phyloP scores from a whole-genome alignment of 306 rosid species.

The Crataegus laevigata region DNA sequence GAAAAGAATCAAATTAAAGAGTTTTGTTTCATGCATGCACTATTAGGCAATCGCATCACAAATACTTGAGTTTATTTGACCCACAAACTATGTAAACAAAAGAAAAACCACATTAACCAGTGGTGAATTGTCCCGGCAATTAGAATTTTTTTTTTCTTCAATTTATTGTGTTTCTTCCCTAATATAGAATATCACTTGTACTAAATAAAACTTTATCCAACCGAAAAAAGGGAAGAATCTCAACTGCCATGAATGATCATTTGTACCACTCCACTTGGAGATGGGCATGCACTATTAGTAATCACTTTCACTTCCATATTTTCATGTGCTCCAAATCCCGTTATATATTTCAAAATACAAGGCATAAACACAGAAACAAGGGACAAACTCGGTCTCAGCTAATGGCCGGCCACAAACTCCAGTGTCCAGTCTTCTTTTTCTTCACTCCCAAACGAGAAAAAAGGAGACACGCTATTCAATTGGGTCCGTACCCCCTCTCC shows the following conservation, averaged over 20 bases:
- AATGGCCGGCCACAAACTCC: slow-evolving; percentile 14
- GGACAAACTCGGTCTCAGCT: slow-evolving; percentile 8
- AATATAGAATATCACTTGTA: no score
- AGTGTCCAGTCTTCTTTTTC: slow-evolving; percentile 12
- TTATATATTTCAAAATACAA: neutral
- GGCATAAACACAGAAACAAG: neutral
- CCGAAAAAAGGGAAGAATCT: neutral
- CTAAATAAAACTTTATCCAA: neutral
- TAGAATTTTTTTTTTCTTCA: no score
- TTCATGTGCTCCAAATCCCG: neutral
- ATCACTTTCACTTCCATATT: neutral
- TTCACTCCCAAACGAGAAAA: slow-evolving; percentile 32
- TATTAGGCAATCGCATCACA: no score
- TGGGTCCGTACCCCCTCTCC: neutral
- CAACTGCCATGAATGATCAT: neutral
- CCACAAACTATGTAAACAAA: no score
- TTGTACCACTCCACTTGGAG: neutral
- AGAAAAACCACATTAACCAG: no score
- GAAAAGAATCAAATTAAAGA: no score
- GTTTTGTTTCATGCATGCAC: no score
- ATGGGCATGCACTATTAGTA: neutral
- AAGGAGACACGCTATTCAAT: slow-evolving; percentile 16
- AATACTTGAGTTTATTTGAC: no score
- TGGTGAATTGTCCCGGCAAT: no score
- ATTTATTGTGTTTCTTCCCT: no score